phyloP scores from a whole-genome alignment of 2,329 filamentous ascomycete species.

The Aspergillus carbonarius region DNA sequence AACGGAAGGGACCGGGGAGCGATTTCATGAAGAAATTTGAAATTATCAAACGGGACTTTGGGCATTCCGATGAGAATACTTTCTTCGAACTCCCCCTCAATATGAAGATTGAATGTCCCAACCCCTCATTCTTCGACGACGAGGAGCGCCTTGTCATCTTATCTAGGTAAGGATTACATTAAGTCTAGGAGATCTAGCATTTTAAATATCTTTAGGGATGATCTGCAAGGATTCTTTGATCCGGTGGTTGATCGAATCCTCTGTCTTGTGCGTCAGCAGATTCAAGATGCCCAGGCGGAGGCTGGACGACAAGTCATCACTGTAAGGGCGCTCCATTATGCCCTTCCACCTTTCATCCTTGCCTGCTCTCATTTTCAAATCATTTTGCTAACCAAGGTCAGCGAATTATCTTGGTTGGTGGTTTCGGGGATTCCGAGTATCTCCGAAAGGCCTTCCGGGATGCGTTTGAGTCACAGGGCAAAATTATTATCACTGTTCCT shows the following conservation, averaged over 20 bases:
- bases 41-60: slow-evolving; percentile 31
- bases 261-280: neutral
- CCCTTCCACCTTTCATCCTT: neutral
- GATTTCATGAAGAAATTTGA: slow-evolving; percentile 39
- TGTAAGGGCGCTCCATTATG: neutral
- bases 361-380: too few species aligned
- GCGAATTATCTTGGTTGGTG: slow-evolving; percentile 9
- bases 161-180: neutral
- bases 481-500: slow-evolving; percentile 6
- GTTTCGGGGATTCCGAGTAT: slow-evolving; percentile 9
- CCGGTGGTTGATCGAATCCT: slow-evolving; percentile 4
- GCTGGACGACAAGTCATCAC: neutral
- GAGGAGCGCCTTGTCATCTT: slow-evolving; percentile 9
- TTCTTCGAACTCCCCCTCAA: slow-evolving; percentile 18
- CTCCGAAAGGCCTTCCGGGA: neutral
- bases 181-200: neutral
- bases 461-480: neutral
- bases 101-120: slow-evolving; percentile 4
- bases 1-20: slow-evolving; percentile 30
- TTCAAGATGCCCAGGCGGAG: neutral
- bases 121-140: slow-evolving; percentile 6
- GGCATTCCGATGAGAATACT: slow-evolving; percentile 9
- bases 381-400: neutral
- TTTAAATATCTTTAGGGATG: neutral
- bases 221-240: slow-evolving; percentile 1